Conservation (phyloP, 345 rosid species). For the Luvunga scandens region DNA sequence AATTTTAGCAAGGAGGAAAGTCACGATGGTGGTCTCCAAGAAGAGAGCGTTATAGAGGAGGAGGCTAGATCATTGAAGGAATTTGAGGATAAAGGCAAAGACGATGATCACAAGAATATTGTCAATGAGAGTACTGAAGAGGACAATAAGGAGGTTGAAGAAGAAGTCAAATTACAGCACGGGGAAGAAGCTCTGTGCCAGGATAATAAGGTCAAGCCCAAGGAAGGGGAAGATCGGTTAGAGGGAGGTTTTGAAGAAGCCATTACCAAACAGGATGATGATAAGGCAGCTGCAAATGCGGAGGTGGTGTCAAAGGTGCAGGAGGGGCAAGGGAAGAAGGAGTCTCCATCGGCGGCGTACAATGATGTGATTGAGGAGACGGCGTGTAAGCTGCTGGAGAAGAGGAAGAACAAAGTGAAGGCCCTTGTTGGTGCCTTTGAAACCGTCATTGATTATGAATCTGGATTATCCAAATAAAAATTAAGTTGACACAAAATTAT, state of each 20-base stretch:
- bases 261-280: no score
- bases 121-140: slow-evolving; percentile 11
- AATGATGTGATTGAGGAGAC: slow-evolving; percentile 85
- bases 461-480: slow-evolving; percentile 41
- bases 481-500: background rate
- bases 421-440: slow-evolving; percentile 92
- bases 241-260: slow-evolving; percentile 2
- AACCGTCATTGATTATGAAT: slow-evolving; percentile 82
- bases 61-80: no score
- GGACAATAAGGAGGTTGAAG: slow-evolving; percentile 19
- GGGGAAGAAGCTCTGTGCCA: slow-evolving; percentile 19
- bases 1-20: slow-evolving; percentile 3
- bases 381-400: slow-evolving; percentile 59
- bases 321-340: slow-evolving; percentile 50
- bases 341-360: slow-evolving; percentile 50
- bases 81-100: no score
- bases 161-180: background rate
- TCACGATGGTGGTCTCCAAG: background rate
- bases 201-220: slow-evolving; percentile 17
- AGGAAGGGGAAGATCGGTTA: slow-evolving; percentile 5
- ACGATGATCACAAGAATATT: background rate
- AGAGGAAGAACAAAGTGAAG: slow-evolving; percentile 79
- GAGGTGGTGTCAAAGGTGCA: slow-evolving; percentile 21
- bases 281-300: background rate
- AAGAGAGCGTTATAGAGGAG: slow-evolving; percentile 17